A percentile compares a stretch with the other conserved stretches of the same genome.
These are phyloP conservation scores for Dactylis glomerata DNA, from an alignment of 176 grass and related monocot genomes.

Conservation along the genomic window DNA sequence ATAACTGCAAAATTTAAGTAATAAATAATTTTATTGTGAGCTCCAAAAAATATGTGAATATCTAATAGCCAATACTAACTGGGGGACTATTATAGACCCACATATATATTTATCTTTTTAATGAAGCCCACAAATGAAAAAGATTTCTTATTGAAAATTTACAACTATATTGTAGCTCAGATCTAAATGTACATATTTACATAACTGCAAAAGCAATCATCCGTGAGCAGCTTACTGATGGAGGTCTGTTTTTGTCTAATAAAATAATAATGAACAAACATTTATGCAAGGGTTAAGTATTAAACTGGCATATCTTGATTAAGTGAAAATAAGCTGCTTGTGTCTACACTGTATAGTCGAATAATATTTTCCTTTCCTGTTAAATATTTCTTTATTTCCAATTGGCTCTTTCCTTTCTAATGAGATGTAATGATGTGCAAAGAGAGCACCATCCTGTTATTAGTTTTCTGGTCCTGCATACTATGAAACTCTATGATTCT, in stretches of 20 bases:
- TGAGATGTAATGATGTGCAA: background rate
- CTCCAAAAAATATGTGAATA: background rate
- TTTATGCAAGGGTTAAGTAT: background rate
- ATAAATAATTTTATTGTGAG: background rate
- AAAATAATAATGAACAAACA: background rate
- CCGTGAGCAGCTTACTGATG: too few species aligned
- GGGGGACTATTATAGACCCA: too few species aligned
- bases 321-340: background rate
- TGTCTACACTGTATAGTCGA: background rate
- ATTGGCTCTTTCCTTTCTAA: background rate
- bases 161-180: too few species aligned
- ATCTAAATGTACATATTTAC: too few species aligned
- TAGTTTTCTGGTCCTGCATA: background rate
- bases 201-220: too few species aligned
- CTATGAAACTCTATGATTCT: background rate
- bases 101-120: too few species aligned
- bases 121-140: too few species aligned
- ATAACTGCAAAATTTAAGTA: background rate
- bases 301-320: background rate
- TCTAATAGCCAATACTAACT: background rate
- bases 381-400: too few species aligned
- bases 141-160: too few species aligned
- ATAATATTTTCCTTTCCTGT: background rate
- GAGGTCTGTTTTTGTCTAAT: background rate
- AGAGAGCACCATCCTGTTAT: background rate